phyloP scores from a whole-genome alignment of 2,329 filamentous ascomycete genomes.

The Aureobasidium sp. region DNA sequence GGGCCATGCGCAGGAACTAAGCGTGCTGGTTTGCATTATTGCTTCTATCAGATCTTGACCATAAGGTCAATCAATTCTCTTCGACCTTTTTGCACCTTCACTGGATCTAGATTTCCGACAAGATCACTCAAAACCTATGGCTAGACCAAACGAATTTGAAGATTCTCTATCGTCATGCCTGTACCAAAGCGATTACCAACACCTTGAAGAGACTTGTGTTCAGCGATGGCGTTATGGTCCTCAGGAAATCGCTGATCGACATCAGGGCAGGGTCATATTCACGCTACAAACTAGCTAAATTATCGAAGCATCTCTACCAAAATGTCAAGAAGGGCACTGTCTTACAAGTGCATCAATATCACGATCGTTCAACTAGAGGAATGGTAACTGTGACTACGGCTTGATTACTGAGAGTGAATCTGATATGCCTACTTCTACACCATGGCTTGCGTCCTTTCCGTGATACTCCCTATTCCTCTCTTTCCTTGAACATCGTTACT shows the following conservation, averaged over 20 bases:
- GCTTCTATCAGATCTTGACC: neutral
- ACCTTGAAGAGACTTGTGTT: too few relatives aligned
- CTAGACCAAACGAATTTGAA: too few relatives aligned
- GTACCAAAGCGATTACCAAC: too few relatives aligned
- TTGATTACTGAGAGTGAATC: neutral
- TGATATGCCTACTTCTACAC: neutral
- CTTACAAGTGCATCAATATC: neutral
- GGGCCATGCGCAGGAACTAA: conserved; percentile 18
- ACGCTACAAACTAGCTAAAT: neutral
- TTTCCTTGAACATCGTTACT: neutral
- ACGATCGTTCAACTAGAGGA: too few relatives aligned
- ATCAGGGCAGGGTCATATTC: too few relatives aligned
- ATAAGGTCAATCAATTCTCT: neutral
- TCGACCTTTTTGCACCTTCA: neutral
- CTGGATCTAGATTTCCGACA: too few relatives aligned
- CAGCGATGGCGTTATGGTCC: too few relatives aligned
- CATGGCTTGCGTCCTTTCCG: neutral
- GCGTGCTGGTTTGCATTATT: too few relatives aligned
- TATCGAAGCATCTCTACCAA: neutral
- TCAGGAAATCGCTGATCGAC: too few relatives aligned
- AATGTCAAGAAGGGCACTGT: neutral
- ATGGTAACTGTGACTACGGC: neutral
- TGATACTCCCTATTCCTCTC: neutral
- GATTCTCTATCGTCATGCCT: too few relatives aligned
- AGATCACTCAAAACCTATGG: too few relatives aligned